phyloP scores from a whole-genome alignment of 2,329 filamentous ascomycete genomes.

The Scedosporium aurantiacum region DNA sequence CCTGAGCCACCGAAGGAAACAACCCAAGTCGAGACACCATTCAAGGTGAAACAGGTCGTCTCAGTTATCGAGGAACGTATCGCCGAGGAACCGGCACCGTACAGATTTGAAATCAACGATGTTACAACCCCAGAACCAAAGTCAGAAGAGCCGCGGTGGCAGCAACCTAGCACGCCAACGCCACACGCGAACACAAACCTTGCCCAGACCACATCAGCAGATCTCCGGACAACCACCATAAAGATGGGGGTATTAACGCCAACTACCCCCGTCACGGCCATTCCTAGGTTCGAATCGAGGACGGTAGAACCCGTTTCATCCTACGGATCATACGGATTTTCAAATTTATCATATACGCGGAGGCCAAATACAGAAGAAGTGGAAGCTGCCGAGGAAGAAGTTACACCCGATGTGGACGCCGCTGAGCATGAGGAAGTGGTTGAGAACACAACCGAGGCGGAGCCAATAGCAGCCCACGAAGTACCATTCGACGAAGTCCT shows the following conservation, averaged over 20 bases:
- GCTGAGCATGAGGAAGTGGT: background rate
- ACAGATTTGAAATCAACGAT: background rate
- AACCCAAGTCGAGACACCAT: constrained; percentile 1
- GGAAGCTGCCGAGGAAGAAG: background rate
- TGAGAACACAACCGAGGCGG: background rate
- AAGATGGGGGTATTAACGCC: background rate
- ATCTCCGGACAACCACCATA: background rate
- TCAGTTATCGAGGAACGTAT: constrained; percentile 5
- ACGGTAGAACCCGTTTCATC: background rate
- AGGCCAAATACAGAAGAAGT: background rate
- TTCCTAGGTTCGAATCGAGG: background rate
- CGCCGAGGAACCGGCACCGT: constrained; percentile 1
- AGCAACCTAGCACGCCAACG: background rate
- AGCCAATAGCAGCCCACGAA: background rate
- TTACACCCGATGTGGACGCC: background rate
- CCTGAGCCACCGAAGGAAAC: background rate
- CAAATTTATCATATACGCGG: background rate
- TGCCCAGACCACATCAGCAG: background rate
- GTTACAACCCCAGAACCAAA: background rate
- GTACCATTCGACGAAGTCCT: constrained; percentile 17
- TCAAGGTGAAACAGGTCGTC: constrained; percentile 6
- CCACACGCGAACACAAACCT: background rate
- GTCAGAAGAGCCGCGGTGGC: background rate
- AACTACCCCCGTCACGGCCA: background rate
- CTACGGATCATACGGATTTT: background rate